Conservation (phyloP, 306 rosid genomes). For the Psophocarpus tetragonolobus region DNA sequence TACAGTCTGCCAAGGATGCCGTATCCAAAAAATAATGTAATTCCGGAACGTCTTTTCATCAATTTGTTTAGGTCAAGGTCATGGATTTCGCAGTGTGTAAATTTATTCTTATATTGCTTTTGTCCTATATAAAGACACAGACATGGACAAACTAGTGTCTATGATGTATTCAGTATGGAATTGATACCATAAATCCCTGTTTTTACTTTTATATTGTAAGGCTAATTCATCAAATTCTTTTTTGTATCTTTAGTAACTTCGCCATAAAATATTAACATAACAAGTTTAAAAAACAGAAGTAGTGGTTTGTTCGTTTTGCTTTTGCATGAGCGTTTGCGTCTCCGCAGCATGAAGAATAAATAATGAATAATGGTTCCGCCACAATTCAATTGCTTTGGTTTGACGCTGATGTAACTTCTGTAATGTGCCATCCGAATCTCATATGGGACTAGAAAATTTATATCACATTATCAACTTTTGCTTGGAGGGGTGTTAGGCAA, state of each 20-base stretch:
- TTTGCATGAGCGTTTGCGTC: neutral
- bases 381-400: slow-evolving; percentile 24
- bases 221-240: neutral
- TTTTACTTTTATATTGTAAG: neutral
- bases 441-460: neutral
- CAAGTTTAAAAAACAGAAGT: neutral
- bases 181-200: neutral
- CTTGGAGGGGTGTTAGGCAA: neutral
- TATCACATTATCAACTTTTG: neutral
- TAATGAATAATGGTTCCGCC: neutral
- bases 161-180: slow-evolving; percentile 2
- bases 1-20: slow-evolving; percentile 66
- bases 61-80: neutral
- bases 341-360: neutral
- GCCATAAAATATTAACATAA: neutral
- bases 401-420: slow-evolving; percentile 20
- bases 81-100: neutral
- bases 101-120: neutral
- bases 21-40: slow-evolving; percentile 37
- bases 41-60: neutral
- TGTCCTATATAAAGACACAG: neutral
- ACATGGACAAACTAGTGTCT: slow-evolving; percentile 21
- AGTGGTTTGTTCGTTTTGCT: neutral
- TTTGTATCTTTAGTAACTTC: neutral
- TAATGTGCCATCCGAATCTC: neutral